Percentiles rank a stretch among this genome's conserved stretches.
These are phyloP conservation scores for Aspergillus flavus DNA, from an alignment of 2,329 filamentous ascomycete genomes.

Conservation along the genomic window DNA sequence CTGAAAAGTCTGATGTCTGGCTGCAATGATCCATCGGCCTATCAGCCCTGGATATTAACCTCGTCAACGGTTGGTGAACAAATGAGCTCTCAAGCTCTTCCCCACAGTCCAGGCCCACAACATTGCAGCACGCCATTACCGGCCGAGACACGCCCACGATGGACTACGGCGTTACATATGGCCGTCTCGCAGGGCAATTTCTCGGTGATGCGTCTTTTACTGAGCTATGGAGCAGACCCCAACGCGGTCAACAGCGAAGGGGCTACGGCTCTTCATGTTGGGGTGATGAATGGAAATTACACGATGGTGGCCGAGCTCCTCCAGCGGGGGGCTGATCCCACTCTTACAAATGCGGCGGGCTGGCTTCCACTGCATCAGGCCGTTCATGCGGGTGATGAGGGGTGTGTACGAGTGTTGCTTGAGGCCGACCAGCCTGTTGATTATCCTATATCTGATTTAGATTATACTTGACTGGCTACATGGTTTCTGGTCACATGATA, in stretches of 20 bases:
- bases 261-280: conserved; percentile 1
- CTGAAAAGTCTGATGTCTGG: neutral
- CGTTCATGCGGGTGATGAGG: neutral
- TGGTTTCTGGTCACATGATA: neutral
- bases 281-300: neutral
- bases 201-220: neutral
- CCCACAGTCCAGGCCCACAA: neutral
- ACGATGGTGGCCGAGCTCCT: conserved; percentile 1
- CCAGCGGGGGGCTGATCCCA: conserved; percentile 1
- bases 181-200: conserved; percentile 1
- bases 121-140: neutral
- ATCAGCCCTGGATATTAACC: neutral
- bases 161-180: conserved; percentile 1
- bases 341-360: neutral
- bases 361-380: conserved; percentile 1
- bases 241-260: conserved; percentile 5
- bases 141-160: neutral
- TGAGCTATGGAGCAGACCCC: neutral
- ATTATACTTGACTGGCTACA: neutral
- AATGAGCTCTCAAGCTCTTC: neutral
- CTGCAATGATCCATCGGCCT: neutral
- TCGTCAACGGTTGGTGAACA: neutral
- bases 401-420: neutral
- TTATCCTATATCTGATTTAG: neutral
- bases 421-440: neutral